These are phyloP conservation scores for Trametopsis cervina DNA, from an alignment of 768 basidiomycete species.

Conservation along the genomic window DNA sequence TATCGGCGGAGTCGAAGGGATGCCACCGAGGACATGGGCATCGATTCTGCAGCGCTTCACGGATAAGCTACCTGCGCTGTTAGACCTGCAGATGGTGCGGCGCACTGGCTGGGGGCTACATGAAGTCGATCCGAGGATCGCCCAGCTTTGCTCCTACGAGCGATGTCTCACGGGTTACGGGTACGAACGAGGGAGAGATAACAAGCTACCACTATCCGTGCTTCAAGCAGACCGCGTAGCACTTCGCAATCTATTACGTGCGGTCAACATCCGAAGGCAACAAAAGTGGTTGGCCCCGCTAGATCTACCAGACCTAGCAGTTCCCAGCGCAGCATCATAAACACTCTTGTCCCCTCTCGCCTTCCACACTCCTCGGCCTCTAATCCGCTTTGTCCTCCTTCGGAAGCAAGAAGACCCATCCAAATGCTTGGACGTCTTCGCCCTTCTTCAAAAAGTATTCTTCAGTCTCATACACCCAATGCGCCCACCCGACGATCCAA, in stretches of 20 bases:
- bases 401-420: slow-evolving; percentile 50
- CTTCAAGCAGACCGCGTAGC: slow-evolving; percentile 3
- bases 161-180: slow-evolving; percentile 4
- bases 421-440: slow-evolving; percentile 49
- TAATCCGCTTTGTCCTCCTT: slow-evolving; percentile 3
- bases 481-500: slow-evolving; percentile 49
- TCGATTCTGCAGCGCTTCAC: slow-evolving; percentile 11
- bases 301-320: slow-evolving; percentile 1
- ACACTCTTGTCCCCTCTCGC: background rate
- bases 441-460: slow-evolving; percentile 53
- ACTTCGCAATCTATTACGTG: slow-evolving; percentile 3
- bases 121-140: slow-evolving; percentile 1
- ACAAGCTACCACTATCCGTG: background rate
- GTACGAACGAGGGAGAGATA: slow-evolving; percentile 1
- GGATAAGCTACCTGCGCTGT: slow-evolving; percentile 9
- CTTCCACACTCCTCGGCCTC: background rate
- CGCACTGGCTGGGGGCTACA: slow-evolving; percentile 13
- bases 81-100: slow-evolving; percentile 5
- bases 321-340: background rate
- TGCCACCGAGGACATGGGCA: slow-evolving; percentile 11
- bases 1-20: background rate
- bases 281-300: background rate
- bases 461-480: slow-evolving; percentile 62
- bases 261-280: slow-evolving; percentile 2
- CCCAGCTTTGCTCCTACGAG: slow-evolving; percentile 4